Evolutionary conservation across 192 early-diverging fungal genomes (phyloP), one percentile per base, ranked within the genome.

Genomic region (Obelidium mucronatum): DNA sequence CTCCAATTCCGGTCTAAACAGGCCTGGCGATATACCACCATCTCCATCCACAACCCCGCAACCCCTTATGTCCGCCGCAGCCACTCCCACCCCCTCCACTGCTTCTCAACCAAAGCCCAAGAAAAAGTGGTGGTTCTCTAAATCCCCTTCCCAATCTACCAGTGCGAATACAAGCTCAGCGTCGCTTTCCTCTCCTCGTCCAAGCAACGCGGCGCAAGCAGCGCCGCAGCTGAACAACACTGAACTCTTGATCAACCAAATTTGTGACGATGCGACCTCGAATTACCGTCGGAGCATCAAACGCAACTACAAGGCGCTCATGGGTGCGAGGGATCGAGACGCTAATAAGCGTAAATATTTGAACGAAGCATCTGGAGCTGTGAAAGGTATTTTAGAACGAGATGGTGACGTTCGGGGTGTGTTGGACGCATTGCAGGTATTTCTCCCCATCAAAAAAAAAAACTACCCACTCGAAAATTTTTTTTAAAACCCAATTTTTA

Each of bases 111-210:
- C 37, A 64, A 35, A 8, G 26, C 55, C 66, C 5, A 68, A 68
- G 39, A 40, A 28, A 33, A 40, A 51, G 42, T 68, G 66, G 66
- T 68, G 66, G 66, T 68, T 68, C 48, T 68, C 66, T 13, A 64
- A 64, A 40, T 33, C 31, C 62, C 6, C 55, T 24, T 11, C 34
- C 11, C n/a, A n/a, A n/a, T 13, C 24, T 11, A 64, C 61, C 11
- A 5, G 11, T 3, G 3, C 40, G 3, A 40, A 40, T 0, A 51
- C 40, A 51, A 5, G 22, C 2, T 37, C 66, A n/a, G 13, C 66
- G 8, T 51, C 66, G 0, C 19, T 31, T 51, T 48, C 66, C 8
- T 0, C 44, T 48, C 30, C 66, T 33, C 44, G 44, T 0, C 8
- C 8, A 0, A 15, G 11, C 11, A 48, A 6, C 8, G 11, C 44